Evolutionary conservation across 1,284 basidiomycete genomes (phyloP).

Genomic region (Irpex sp.): DNA sequence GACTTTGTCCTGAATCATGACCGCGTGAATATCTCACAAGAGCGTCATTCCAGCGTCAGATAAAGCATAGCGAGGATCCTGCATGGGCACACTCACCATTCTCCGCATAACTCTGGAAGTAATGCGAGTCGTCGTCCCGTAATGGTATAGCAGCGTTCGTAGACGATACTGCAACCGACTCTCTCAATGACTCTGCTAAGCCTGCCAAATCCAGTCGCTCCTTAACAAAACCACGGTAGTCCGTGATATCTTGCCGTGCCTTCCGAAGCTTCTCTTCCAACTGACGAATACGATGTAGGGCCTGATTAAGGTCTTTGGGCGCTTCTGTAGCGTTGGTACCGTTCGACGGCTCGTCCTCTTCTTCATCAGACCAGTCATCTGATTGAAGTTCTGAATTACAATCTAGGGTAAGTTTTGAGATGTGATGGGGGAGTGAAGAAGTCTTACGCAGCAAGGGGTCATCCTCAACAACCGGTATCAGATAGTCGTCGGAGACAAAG

Average conservation of each 20-base stretch:
- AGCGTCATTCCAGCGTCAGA: background rate
- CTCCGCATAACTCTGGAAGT: conserved; percentile 91
- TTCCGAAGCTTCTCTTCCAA: conserved; percentile 53
- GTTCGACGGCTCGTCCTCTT: conserved; percentile 27
- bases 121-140: conserved; percentile 88
- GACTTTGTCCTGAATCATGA: conserved; percentile 87
- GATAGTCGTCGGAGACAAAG: conserved; percentile 71
- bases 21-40: conserved; percentile 65
- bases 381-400: conserved; percentile 46
- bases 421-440: conserved; percentile 1
- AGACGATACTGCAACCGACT: conserved; percentile 29
- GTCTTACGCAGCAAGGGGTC: conserved; percentile 82
- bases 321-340: conserved; percentile 26
- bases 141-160: conserved; percentile 22
- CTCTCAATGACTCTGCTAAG: conserved; percentile 39
- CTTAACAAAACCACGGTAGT: conserved; percentile 56
- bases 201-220: conserved; percentile 44
- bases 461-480: conserved; percentile 76
- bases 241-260: conserved; percentile 50
- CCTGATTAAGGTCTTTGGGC: conserved; percentile 30
- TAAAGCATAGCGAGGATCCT: background rate
- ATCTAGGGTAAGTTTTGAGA: background rate
- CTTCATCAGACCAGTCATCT: conserved; percentile 76
- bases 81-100: conserved; percentile 57
- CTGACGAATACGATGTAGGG: conserved; percentile 41